Percentiles rank a stretch among this genome's conserved stretches.
These are phyloP conservation scores for Skeletonema tropicum DNA, from an alignment of 108 stramenopile species.

Conservation along the genomic window DNA sequence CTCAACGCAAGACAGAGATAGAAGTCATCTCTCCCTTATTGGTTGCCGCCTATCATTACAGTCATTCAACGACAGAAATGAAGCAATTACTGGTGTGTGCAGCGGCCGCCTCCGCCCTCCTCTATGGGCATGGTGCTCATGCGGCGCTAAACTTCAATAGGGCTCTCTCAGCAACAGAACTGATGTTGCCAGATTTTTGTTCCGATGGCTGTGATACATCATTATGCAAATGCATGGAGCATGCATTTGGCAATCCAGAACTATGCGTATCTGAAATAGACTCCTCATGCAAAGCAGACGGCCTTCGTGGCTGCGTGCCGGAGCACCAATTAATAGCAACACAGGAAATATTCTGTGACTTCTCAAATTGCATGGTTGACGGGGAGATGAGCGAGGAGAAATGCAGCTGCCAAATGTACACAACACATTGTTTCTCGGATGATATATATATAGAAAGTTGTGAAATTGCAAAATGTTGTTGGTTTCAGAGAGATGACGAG, in stretches of 20 bases:
- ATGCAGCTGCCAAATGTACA: too few relatives aligned
- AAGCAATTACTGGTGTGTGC: background rate
- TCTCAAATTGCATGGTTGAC: background rate
- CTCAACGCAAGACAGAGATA: too few relatives aligned
- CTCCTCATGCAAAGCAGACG: background rate
- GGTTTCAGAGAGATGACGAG: too few relatives aligned
- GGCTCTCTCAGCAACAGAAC: background rate
- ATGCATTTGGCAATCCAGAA: background rate
- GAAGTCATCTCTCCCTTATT: too few relatives aligned
- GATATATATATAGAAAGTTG: background rate
- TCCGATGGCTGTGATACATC: background rate
- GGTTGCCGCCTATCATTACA: too few relatives aligned
- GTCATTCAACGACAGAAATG: too few relatives aligned
- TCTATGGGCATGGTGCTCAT: background rate
- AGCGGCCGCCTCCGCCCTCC: background rate
- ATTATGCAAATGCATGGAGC: background rate
- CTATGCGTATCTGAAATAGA: conserved; percentile 10
- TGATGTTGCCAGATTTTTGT: background rate
- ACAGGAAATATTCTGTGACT: conserved; percentile 4
- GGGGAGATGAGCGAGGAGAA: too few relatives aligned
- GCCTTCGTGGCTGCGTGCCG: conserved; percentile 1
- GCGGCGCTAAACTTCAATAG: background rate
- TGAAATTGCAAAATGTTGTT: too few relatives aligned
- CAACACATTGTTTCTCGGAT: background rate
- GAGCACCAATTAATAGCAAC: background rate